These are phyloP conservation scores for Pichia thaimueangensis DNA, from an alignment of 805 yeast species.

Conservation along the genomic window DNA sequence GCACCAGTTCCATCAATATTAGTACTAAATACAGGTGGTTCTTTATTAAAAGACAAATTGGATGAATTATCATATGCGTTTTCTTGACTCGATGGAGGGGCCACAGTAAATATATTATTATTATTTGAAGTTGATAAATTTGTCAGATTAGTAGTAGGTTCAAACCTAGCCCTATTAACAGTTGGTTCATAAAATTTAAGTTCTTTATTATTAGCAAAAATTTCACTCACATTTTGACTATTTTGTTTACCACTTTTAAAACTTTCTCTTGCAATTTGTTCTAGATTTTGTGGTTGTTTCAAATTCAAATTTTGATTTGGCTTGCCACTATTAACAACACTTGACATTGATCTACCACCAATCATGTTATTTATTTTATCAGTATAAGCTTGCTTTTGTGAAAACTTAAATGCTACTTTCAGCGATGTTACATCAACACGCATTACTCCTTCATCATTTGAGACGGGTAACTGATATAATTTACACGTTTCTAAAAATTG, in stretches of 20 bases:
- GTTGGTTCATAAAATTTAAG: not conserved
- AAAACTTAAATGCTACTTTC: conserved; percentile 25
- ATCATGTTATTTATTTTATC: conserved; percentile 36
- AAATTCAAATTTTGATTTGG: conserved; percentile 19
- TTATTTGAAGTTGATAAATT: no score
- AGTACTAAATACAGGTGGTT: no score
- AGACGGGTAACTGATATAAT: conserved; percentile 52
- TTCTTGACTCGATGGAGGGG: no score
- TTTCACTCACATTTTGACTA: conserved; percentile 8
- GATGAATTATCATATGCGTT: no score
- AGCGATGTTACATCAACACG: conserved; percentile 39
- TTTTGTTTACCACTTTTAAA: conserved; percentile 15
- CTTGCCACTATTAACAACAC: conserved; percentile 35
- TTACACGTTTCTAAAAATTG: conserved; percentile 52
- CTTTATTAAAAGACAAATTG: no score
- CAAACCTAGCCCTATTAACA: no score
- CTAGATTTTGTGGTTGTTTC: conserved; percentile 12
- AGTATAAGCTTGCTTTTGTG: conserved; percentile 42
- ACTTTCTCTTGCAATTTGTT: conserved; percentile 20
- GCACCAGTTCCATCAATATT: no score
- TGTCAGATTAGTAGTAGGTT: no score
- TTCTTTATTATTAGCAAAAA: conserved; percentile 6
- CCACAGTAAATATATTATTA: no score
- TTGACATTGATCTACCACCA: conserved; percentile 23
- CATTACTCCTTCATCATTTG: conserved; percentile 23